phyloP scores from a whole-genome alignment of 1,284 basidiomycete genomes.

The Leccinum pachyderme region DNA sequence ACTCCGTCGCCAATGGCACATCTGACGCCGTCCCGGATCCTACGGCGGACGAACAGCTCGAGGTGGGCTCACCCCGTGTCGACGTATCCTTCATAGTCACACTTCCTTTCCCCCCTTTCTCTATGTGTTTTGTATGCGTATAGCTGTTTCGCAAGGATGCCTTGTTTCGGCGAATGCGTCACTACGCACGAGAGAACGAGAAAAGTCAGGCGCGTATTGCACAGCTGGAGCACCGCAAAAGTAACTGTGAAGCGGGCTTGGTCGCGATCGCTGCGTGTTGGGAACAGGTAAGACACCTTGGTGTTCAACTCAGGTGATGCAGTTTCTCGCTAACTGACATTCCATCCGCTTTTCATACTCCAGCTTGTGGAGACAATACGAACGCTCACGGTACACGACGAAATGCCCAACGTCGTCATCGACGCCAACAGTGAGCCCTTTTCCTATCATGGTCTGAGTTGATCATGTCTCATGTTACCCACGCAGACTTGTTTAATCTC shows the following conservation, averaged over 20 bases:
- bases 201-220: conserved; percentile 65
- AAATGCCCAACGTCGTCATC: conserved; percentile 44
- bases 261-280: conserved; percentile 87
- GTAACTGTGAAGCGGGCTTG: conserved; percentile 74
- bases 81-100: conserved; percentile 27
- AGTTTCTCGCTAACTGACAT: conserved; percentile 3
- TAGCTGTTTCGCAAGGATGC: conserved; percentile 88
- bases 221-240: conserved; percentile 73
- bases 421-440: conserved; percentile 43
- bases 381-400: conserved; percentile 56
- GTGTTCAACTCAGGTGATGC: neutral
- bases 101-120: conserved; percentile 12
- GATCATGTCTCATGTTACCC: neutral
- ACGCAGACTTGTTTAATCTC: conserved; percentile 48
- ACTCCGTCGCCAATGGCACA: conserved; percentile 43
- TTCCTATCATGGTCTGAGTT: neutral
- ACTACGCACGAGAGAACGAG: conserved; percentile 82
- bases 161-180: conserved; percentile 87
- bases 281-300: conserved; percentile 63
- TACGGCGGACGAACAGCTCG: conserved; percentile 62
- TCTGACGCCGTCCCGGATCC: conserved; percentile 49
- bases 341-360: conserved; percentile 1
- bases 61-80: conserved; percentile 48
- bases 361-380: conserved; percentile 72
- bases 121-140: conserved; percentile 6